Base-by-base conservation (phyloP, 1,139 yeast species). In the Magnusiomyces clavatus region DNA sequence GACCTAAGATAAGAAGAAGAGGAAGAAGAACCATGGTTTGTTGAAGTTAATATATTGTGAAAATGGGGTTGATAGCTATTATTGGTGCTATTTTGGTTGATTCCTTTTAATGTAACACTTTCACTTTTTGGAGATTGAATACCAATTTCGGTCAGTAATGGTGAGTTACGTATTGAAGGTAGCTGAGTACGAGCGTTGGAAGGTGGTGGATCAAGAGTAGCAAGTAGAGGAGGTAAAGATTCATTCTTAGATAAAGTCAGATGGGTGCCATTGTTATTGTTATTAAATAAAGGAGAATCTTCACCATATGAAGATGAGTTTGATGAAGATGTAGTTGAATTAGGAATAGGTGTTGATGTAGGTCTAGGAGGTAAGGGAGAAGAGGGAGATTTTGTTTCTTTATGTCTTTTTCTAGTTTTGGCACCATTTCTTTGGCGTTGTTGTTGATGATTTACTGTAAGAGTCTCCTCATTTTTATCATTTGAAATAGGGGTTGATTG, bases 131-230 rank as follows among this genome's bases (percentile, higher is more conserved):
- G 31, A 24, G 31, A 24, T 24, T 24, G 4, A 24, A 8, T 4
- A 24, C 31, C 31, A 24, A 24, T 24, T 24, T 8, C 31, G 13
- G 35, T 29, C 10, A 43, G 37, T 10, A 43, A 19, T 10, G 46
- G 46, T 6, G 46, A 43, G 19, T 43, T 36, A 6, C 46, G 46
- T 31, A 43, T 29, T 3, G 46, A 43, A 3, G 46, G 46, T 19
- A 43, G 34, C 16, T 16, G 37, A 13, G 46, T 43, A 24, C 31
- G 31, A 24, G 31, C n/a, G n/a, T n/a, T n/a, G n/a, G n/a, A n/a
- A n/a, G n/a, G n/a, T n/a, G n/a, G n/a, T n/a, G n/a, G 41, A 19
- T 43, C 46, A n/a, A 43, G 19, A 17, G 46, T 43, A 43, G 46
- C 46, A 14, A 43, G 19, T 16, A 43, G 19, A 43, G 46, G 46